These are phyloP conservation scores for Suillus ampliporus DNA, from an alignment of 768 basidiomycete species.

Conservation along the genomic window DNA sequence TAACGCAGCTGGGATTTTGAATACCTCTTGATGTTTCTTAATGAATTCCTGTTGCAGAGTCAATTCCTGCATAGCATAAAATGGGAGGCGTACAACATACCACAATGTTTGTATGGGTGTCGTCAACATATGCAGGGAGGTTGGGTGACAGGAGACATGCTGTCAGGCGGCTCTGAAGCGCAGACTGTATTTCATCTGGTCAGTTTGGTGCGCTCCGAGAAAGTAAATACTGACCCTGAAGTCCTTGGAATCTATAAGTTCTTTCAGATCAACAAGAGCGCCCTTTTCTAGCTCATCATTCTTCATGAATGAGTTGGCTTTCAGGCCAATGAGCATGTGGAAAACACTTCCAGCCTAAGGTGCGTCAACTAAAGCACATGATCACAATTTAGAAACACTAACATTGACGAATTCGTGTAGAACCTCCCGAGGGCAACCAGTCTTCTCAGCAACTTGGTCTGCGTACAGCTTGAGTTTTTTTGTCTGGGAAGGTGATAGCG, in stretches of 20 bases:
- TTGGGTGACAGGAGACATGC: constrained; percentile 10
- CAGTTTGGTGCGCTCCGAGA: neutral
- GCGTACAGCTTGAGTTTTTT: neutral
- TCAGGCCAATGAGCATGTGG: neutral
- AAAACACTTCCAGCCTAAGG: neutral
- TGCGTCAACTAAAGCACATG: neutral
- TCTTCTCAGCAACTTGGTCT: neutral
- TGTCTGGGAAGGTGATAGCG: neutral
- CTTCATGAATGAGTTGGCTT: neutral
- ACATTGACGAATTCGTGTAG: neutral
- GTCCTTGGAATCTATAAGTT: neutral
- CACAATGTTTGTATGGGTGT: constrained; percentile 8
- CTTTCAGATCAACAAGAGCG: neutral
- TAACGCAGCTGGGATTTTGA: constrained; percentile 2
- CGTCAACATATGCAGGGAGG: constrained; percentile 2
- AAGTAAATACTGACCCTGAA: neutral
- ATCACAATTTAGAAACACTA: neutral
- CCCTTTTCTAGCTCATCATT: neutral
- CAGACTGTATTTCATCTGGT: neutral
- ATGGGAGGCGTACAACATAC: neutral
- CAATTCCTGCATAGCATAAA: neutral
- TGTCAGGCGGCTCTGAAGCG: neutral
- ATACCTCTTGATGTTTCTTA: constrained; percentile 6
- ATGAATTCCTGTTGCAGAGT: constrained; percentile 5
- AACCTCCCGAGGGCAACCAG: neutral